phyloP scores from a whole-genome alignment of 495 filamentous ascomycete species.

The Hyaloscypha hepaticicola region DNA sequence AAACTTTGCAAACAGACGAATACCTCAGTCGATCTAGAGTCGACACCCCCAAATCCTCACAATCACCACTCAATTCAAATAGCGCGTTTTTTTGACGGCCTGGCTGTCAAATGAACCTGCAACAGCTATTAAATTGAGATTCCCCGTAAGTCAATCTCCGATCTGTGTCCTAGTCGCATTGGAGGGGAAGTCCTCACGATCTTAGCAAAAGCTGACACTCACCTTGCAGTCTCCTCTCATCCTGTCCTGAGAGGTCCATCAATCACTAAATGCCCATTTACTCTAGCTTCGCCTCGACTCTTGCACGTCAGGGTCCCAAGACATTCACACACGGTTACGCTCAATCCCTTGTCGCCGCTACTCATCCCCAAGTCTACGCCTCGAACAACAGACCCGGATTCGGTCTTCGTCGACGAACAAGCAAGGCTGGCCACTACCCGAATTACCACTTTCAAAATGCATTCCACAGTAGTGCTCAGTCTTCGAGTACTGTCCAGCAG shows the following conservation, averaged over 20 bases:
- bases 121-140: conserved; percentile 44
- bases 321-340: conserved; percentile 96
- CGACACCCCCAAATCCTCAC: conserved; percentile 15
- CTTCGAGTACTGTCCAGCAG: conserved; percentile 36
- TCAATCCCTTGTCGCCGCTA: conserved; percentile 93
- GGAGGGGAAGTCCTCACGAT: conserved; percentile 14
- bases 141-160: conserved; percentile 18
- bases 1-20: conserved; percentile 22
- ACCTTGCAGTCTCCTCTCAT: conserved; percentile 39
- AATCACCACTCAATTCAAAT: conserved; percentile 25
- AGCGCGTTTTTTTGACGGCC: conserved; percentile 65
- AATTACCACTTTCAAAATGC: conserved; percentile 71
- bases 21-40: conserved; percentile 28
- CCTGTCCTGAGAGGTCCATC: conserved; percentile 32
- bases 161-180: conserved; percentile 5
- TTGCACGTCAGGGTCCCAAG: conserved; percentile 97
- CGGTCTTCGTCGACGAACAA: conserved; percentile 24
- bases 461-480: conserved; percentile 55
- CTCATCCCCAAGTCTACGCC: conserved; percentile 81
- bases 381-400: conserved; percentile 60
- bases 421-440: conserved; percentile 52
- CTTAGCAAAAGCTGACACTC: conserved; percentile 34
- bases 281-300: conserved; percentile 65
- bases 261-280: conserved; percentile 62
- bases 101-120: conserved; percentile 72